Base-by-base conservation (phyloP, 1,139 yeast species). In the Yamadazyma oceani region DNA sequence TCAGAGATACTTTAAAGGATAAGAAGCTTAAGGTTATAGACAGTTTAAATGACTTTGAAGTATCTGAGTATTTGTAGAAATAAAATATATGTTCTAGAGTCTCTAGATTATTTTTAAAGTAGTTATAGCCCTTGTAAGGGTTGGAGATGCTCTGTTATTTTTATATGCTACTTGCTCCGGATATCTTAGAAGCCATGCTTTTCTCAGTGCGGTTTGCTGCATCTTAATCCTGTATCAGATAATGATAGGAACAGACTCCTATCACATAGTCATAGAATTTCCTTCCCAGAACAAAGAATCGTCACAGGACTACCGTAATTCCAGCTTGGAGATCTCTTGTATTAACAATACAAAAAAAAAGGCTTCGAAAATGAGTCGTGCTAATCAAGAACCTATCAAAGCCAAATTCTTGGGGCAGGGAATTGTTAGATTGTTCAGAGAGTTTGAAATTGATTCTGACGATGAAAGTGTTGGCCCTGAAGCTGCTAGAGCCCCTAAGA, bases 381-480 rank as follows among this genome's bases (percentile, higher is more conserved):
- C 50, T 4, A 9, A 27, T 16, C 53, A 57, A 26, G 82, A 75
- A 54, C 82, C 81, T 2, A 57, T 82, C 19, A 73, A 65, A 48
- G 85, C 84, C 10, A 66, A 65, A 39, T 75, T 80, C 51, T 53
- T 85, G 40, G 95, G 95, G 1, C 66, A 78, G 39, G 96, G 96
- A 0, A 78, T 83, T 7, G 77, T 87, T 10, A 69, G 86, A 37
- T 60, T 87, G n/a, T 87, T 69, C 55, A 67, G 84, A 42, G 83
- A 77, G 42, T 69, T 66, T 32, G 64, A 58, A 16, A 6, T 6
- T 19, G 21, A 19, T 19, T 5, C 5, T 19, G 5, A 6, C 21
- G 55, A 53, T 30, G 60, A 24, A 53, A 19, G 21, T 14, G 31
- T 32, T 22, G 46, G 39, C 4, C 17, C 17, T 5, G 33, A 27